Evolutionary conservation across 345 rosid species (phyloP), one percentile per base, ranked within the genome.

Genomic region (Dimocarpus longan): DNA sequence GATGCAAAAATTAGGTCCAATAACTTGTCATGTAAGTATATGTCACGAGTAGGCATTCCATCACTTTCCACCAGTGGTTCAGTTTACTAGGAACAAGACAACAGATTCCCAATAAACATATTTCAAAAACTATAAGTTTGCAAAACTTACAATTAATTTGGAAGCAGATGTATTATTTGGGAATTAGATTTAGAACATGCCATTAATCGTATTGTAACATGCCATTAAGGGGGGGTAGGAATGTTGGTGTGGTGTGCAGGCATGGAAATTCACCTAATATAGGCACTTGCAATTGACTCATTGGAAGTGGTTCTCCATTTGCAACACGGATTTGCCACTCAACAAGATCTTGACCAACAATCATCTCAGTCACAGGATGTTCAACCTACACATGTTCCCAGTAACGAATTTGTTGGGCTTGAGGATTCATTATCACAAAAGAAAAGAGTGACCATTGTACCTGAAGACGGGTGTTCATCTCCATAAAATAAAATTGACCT

Each of bases 341-440:
- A 62, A 95, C 98, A 70, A 95, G 97, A 91, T 95, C 99, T 89
- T 92, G 97, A 76, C 91, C 90, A 68, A 93, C 93, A 71, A 95
- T 89, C 99, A 95, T 95, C 93, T 93, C 99, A 0, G 99, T 95
- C 78, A 95, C 99, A 73, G 98, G 99, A 89, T 95, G 98, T 75
- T 95, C 99, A 78, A 93, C 97, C 99, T 93, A 80, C n/a, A 62
- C 68, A 76, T 13, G 44, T 77, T 66, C 68, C 40, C 56, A 63
- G 18, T 62, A 24, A 78, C 64, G 24, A 76, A 62, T 76, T 76
- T 62, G 65, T 78, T 62, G 40, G 63, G 67, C 73, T 69, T 40
- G 11, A 43, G 37, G 56, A 60, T 77, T 70, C 71, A 74, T 50
- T 10, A 68, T 76, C 28, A 77, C n/a, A 43, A 66, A 54, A 26